phyloP scores from a whole-genome alignment of 805 yeast species.

The Teunomyces cretensis region DNA sequence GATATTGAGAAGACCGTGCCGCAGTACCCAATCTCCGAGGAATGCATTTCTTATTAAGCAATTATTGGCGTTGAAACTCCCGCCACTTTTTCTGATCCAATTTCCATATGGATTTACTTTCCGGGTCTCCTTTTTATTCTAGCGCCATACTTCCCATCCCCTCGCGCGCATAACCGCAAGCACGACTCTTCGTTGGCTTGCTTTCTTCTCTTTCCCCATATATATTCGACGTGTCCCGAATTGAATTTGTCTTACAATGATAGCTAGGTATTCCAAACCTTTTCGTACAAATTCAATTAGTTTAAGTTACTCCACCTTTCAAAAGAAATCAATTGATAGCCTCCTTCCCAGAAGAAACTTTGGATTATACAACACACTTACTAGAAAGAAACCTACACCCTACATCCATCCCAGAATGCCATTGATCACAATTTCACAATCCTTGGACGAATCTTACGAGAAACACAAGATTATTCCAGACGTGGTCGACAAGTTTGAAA shows the following conservation, averaged over 20 bases:
- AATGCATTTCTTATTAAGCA: background rate
- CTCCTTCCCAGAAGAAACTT: slow-evolving; percentile 1
- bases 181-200: background rate
- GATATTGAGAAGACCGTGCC: background rate
- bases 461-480: slow-evolving; percentile 55
- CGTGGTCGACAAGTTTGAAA: slow-evolving; percentile 47
- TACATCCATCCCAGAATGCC: slow-evolving; percentile 27
- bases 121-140: background rate
- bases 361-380: slow-evolving; percentile 1
- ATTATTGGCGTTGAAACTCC: background rate
- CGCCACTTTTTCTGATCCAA: background rate
- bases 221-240: background rate
- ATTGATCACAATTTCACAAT: slow-evolving; percentile 53
- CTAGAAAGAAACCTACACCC: background rate
- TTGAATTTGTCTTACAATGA: background rate
- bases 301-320: background rate
- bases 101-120: background rate
- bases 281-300: background rate
- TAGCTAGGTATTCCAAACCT: background rate
- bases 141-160: background rate
- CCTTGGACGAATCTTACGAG: slow-evolving; percentile 49
- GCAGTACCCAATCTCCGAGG: background rate
- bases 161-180: background rate
- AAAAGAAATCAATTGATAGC: background rate
- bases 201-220: background rate